These are phyloP conservation scores for Aspergillus eucalypticola DNA, from an alignment of 2,329 filamentous ascomycete species.

Conservation along the genomic window DNA sequence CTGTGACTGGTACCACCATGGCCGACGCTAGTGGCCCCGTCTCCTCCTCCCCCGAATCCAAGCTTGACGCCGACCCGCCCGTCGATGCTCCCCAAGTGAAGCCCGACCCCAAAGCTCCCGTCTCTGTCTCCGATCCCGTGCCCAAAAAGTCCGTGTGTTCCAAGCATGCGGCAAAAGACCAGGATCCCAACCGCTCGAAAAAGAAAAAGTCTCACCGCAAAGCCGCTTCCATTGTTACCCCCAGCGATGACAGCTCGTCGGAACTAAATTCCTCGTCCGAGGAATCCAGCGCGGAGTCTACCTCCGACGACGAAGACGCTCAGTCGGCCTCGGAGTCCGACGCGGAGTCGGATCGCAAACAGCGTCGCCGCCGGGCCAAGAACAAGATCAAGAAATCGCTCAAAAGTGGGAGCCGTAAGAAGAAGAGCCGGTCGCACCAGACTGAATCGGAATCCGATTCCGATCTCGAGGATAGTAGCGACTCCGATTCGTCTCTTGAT, in stretches of 20 bases:
- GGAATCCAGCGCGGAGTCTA: conserved; percentile 23
- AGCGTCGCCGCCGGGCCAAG: conserved; percentile 40
- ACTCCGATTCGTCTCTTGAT: conserved; percentile 28
- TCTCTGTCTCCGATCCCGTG: conserved; percentile 26
- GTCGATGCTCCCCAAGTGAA: conserved; percentile 30
- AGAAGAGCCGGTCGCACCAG: conserved; percentile 38
- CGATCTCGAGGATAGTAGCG: conserved; percentile 28
- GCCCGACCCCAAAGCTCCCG: conserved; percentile 23
- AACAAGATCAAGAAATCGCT: conserved; percentile 35
- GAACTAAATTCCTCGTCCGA: conserved; percentile 22
- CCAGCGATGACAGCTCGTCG: conserved; percentile 26
- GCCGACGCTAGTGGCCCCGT: conserved; percentile 28
- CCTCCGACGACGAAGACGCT: conserved; percentile 17
- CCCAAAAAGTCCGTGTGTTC: conserved; percentile 34
- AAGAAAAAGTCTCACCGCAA: conserved; percentile 29
- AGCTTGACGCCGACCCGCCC: conserved; percentile 32
- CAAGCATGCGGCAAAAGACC: conserved; percentile 28
- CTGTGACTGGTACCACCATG: conserved; percentile 24
- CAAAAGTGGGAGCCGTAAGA: conserved; percentile 33
- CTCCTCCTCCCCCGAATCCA: conserved; percentile 27
- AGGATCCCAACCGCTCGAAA: conserved; percentile 24
- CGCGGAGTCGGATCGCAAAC: conserved; percentile 28
- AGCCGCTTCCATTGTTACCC: conserved; percentile 19
- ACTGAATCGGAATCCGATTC: conserved; percentile 30
- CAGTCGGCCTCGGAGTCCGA: conserved; percentile 16